Percentiles rank a stretch among this genome's conserved stretches.
phyloP scores from a whole-genome alignment of 169 alveolate genomes.

The Cryptosporidium sp. region DNA sequence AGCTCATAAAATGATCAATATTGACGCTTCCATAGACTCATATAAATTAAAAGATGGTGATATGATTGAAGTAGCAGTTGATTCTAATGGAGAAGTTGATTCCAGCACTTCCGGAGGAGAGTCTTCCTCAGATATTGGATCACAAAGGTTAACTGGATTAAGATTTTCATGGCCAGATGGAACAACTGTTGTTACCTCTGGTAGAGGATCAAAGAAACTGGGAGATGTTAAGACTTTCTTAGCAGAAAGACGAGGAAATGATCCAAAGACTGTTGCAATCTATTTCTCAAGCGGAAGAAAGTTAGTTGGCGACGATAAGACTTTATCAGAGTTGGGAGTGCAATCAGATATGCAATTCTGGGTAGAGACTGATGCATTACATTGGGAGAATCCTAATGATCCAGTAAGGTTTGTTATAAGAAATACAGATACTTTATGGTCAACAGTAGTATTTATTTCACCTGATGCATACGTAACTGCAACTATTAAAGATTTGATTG shows the following conservation, averaged over 20 bases:
- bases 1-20: slow-evolving; percentile 51
- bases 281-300: slow-evolving; percentile 67
- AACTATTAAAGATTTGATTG: slow-evolving; percentile 62
- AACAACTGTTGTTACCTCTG: slow-evolving; percentile 64
- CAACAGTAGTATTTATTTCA: slow-evolving; percentile 61
- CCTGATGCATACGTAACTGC: slow-evolving; percentile 72
- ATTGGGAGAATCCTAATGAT: slow-evolving; percentile 61
- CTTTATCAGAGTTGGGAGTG: slow-evolving; percentile 45
- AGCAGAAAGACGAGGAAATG: slow-evolving; percentile 72
- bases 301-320: slow-evolving; percentile 54
- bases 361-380: slow-evolving; percentile 72
- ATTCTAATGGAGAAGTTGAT: slow-evolving; percentile 54
- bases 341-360: slow-evolving; percentile 75
- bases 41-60: slow-evolving; percentile 68
- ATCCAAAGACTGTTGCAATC: slow-evolving; percentile 49
- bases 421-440: slow-evolving; percentile 70
- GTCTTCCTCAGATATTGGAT: background rate
- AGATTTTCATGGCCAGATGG: slow-evolving; percentile 76
- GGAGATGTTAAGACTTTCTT: slow-evolving; percentile 55
- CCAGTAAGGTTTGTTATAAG: slow-evolving; percentile 75
- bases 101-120: background rate
- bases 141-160: slow-evolving; percentile 52
- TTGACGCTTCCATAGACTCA: slow-evolving; percentile 60
- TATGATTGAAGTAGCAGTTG: slow-evolving; percentile 35
- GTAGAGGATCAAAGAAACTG: slow-evolving; percentile 41